phyloP scores from a whole-genome alignment of 495 filamentous ascomycete genomes.

The Penicillium pulvis region DNA sequence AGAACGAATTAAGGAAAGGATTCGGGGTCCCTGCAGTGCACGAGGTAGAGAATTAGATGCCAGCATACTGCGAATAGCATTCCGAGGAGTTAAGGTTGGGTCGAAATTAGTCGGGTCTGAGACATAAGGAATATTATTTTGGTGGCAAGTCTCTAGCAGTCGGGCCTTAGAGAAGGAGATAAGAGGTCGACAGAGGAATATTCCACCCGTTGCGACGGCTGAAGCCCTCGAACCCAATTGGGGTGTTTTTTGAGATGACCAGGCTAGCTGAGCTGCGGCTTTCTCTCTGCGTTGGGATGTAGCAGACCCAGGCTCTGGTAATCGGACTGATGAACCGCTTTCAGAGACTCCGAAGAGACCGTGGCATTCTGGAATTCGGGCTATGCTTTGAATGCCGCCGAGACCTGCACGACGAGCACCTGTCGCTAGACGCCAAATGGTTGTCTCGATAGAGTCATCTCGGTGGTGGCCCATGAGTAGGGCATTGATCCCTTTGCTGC shows the following conservation, averaged over 20 bases:
- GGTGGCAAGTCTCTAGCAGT: constrained; percentile 71
- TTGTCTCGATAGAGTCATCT: constrained; percentile 86
- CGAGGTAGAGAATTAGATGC: constrained; percentile 60
- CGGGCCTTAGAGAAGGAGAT: constrained; percentile 70
- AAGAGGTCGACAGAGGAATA: constrained; percentile 74
- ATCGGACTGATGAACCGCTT: constrained; percentile 54
- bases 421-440: constrained; percentile 69
- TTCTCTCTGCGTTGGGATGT: neutral
- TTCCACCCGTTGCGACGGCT: constrained; percentile 64
- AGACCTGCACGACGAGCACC: constrained; percentile 67
- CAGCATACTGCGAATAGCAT: constrained; percentile 73
- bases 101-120: constrained; percentile 88
- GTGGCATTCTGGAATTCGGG: constrained; percentile 80
- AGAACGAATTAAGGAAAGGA: constrained; percentile 56
- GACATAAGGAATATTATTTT: constrained; percentile 67
- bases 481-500: constrained; percentile 43
- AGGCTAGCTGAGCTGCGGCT: neutral
- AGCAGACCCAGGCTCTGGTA: neutral
- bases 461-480: constrained; percentile 81
- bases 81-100: constrained; percentile 73
- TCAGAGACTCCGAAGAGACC: constrained; percentile 69
- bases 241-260: neutral
- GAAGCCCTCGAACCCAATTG: neutral
- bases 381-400: constrained; percentile 62
- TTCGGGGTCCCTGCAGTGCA: constrained; percentile 65